These are phyloP conservation scores for Prunus armeniaca DNA, from an alignment of 306 rosid genomes.

Conservation along the genomic window DNA sequence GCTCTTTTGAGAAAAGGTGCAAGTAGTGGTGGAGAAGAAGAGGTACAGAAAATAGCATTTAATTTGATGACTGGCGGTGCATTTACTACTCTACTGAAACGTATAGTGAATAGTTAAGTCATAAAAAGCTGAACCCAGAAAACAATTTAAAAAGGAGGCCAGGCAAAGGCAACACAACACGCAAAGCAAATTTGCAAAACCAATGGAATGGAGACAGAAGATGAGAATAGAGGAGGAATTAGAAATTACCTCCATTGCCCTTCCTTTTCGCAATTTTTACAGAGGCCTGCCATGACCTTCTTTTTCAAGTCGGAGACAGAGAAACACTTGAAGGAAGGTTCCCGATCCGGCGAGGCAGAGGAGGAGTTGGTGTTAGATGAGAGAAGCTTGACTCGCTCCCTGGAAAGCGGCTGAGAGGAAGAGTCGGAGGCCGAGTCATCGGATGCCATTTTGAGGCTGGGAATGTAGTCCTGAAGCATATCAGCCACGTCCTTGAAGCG, in stretches of 20 bases:
- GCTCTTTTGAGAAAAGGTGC: too few species aligned
- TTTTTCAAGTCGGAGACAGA: conserved; percentile 90
- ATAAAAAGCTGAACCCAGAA: conserved; percentile 30
- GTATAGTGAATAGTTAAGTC: conserved; percentile 12
- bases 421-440: conserved; percentile 60
- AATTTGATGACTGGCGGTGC: background rate
- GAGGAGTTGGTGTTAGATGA: conserved; percentile 28
- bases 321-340: conserved; percentile 87
- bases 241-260: conserved; percentile 88
- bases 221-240: background rate
- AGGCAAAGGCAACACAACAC: background rate
- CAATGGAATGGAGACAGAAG: conserved; percentile 25
- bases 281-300: conserved; percentile 83
- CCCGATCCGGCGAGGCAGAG: conserved; percentile 35
- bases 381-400: conserved; percentile 79
- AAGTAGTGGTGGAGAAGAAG: too few species aligned
- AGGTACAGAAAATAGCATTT: too few species aligned
- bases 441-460: conserved; percentile 67
- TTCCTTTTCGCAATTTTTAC: conserved; percentile 72
- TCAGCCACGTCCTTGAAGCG: conserved; percentile 85
- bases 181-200: conserved; percentile 8
- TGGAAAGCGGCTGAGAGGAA: conserved; percentile 56
- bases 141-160: background rate
- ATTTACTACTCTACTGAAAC: background rate
- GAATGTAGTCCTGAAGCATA: conserved; percentile 95